Evolutionary conservation across 2,329 filamentous ascomycete genomes (phyloP), one percentile per base, ranked within the genome.

Genomic region (Fusarium sp.): DNA sequence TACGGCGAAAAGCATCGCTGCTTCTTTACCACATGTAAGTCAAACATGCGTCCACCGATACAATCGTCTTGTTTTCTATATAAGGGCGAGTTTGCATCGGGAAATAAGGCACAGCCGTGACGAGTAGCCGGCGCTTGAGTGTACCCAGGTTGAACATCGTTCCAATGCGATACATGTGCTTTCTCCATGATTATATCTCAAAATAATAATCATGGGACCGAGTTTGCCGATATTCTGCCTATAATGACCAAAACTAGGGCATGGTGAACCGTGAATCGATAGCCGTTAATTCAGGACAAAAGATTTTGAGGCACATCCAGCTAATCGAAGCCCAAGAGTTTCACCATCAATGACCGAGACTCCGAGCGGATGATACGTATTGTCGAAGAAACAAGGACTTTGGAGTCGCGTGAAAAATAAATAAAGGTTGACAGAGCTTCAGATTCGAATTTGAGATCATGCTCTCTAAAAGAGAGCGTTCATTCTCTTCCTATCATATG

Each of bases 401-500:
- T 19, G 7, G 17, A 11, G 23, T 37, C 10, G 15, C 10, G n/a
- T 11, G 55, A 44, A 33, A 50, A 60, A 56, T 14, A 61, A 70
- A 23, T 23, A 56, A 56, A 37, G 33, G 33, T 61, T 20, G 44
- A 53, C 15, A 20, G 46, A 66, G 86, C 86, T 87, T 89, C 87
- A 88, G 87, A 88, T 86, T 83, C 77, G 77, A 79, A 80, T 78
- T 81, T 88, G 83, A 88, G 83, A 89, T 89, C 87, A 89, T 84
- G 80, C 82, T 82, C 80, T 80, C 82, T 79, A 69, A 71, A 64
- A 74, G 79, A 79, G 78, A 84, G 82, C 83, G 81, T 85, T 89
- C 86, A 88, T 82, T 85, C 87, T 89, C 87, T 89, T 89, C 87
- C 87, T 89, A 89, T 89, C 84, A 87, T 87, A 78, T 78, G 75